phyloP scores from a whole-genome alignment of 768 basidiomycete species.

The Suillus fuscotomentosus region DNA sequence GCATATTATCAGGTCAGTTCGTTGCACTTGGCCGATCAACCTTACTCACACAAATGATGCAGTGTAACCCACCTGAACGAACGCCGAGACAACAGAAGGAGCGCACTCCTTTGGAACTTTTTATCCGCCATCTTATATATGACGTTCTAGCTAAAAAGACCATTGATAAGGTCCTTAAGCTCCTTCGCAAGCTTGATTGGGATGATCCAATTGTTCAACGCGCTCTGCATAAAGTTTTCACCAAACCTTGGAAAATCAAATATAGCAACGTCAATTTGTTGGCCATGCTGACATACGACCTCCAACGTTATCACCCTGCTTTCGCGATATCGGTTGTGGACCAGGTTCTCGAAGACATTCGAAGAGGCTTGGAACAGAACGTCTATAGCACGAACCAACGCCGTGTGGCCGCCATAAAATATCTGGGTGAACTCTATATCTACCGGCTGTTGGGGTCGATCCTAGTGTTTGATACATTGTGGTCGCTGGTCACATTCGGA shows the following conservation, averaged over 20 bases:
- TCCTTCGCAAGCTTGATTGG: constrained; percentile 95
- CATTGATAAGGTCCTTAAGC: constrained; percentile 93
- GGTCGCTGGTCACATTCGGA: constrained; percentile 94
- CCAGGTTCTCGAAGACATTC: constrained; percentile 91
- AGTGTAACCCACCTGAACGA: constrained; percentile 98
- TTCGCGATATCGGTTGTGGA: constrained; percentile 90
- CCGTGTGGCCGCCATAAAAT: constrained; percentile 88
- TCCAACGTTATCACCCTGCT: constrained; percentile 89
- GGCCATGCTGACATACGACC: constrained; percentile 93
- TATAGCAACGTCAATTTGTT: constrained; percentile 85
- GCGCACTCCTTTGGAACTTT: constrained; percentile 84
- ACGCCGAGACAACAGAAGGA: constrained; percentile 83
- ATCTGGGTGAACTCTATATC: constrained; percentile 96
- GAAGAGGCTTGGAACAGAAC: constrained; percentile 90
- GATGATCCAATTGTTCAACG: constrained; percentile 64
- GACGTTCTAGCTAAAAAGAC: constrained; percentile 92
- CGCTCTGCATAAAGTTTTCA: constrained; percentile 84
- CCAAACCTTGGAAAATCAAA: constrained; percentile 98
- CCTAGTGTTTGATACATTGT: constrained; percentile 90
- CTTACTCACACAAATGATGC: constrained; percentile 9
- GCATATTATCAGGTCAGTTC: constrained; percentile 88
- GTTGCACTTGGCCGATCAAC: not conserved
- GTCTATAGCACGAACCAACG: constrained; percentile 94
- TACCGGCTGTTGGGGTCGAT: constrained; percentile 88
- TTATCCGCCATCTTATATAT: constrained; percentile 92